phyloP scores from a whole-genome alignment of 2,329 filamentous ascomycete species.

The Fusarium albidum region DNA sequence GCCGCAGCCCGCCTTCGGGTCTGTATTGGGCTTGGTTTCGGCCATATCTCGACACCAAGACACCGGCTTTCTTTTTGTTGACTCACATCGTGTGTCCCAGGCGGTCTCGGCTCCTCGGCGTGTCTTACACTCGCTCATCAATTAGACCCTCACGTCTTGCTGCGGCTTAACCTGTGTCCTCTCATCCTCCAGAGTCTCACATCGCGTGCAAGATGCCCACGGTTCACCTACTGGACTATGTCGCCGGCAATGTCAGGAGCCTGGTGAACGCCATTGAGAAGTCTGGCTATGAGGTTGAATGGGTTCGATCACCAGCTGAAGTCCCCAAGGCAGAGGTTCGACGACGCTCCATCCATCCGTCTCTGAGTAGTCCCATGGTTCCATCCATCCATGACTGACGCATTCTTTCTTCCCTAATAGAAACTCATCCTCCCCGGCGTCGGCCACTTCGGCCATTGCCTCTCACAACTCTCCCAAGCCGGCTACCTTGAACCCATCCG shows the following conservation, averaged over 20 bases:
- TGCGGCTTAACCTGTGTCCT: constrained; percentile 10
- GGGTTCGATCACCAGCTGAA: constrained; percentile 86
- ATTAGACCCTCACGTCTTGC: not conserved
- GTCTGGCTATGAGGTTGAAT: constrained; percentile 90
- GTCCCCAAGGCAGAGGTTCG: constrained; percentile 83
- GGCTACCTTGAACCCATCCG: constrained; percentile 86
- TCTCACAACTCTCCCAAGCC: constrained; percentile 81
- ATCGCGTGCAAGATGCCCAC: constrained; percentile 68
- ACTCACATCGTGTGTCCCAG: constrained; percentile 19
- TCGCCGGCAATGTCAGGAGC: constrained; percentile 94
- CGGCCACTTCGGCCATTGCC: constrained; percentile 96
- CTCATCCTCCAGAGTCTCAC: constrained; percentile 12
- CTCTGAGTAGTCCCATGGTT: no score
- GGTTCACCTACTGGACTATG: constrained; percentile 84
- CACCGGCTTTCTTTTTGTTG: constrained; percentile 28
- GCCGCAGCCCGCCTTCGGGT: constrained; percentile 10
- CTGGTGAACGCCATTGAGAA: constrained; percentile 98
- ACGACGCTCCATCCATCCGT: constrained; percentile 14
- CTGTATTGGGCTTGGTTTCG: constrained; percentile 27
- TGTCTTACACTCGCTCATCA: not conserved
- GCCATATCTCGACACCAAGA: constrained; percentile 28
- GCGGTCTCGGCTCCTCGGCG: not conserved
- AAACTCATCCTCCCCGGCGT: constrained; percentile 96
- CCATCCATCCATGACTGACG: constrained; percentile 18
- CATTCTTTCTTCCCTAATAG: constrained; percentile 51